phyloP scores from a whole-genome alignment of 495 filamentous ascomycete genomes.

The Lepidopterella palustris region DNA sequence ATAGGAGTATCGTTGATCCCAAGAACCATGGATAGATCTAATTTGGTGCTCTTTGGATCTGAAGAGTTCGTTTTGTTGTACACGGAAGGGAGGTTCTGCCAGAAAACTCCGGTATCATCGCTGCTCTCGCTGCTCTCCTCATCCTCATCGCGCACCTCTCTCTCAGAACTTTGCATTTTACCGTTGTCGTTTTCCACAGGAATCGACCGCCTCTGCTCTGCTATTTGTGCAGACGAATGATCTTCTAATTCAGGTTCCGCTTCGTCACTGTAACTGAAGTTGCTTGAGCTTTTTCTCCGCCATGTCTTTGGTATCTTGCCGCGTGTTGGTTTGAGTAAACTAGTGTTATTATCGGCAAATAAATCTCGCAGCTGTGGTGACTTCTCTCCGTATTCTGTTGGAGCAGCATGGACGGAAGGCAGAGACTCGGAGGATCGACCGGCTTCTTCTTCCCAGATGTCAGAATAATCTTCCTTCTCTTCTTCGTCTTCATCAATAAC shows the following conservation, averaged over 20 bases:
- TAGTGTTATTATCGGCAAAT: constrained; percentile 12
- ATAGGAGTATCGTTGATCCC: constrained; percentile 11
- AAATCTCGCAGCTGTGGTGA: constrained; percentile 25
- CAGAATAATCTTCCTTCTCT: constrained; percentile 23
- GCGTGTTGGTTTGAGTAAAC: constrained; percentile 31
- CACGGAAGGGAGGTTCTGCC: constrained; percentile 29
- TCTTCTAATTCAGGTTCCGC: constrained; percentile 12
- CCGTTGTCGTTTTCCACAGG: constrained; percentile 13
- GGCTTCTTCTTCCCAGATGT: constrained; percentile 43
- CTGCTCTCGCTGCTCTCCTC: constrained; percentile 18
- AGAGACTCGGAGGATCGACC: constrained; percentile 31
- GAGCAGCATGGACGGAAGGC: constrained; percentile 13
- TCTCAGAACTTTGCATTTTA: constrained; percentile 3
- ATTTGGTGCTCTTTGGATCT: constrained; percentile 3
- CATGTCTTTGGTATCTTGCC: constrained; percentile 42
- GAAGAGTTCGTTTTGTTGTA: constrained; percentile 14
- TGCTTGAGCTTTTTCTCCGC: constrained; percentile 35
- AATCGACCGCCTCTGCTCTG: neutral
- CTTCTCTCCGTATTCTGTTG: neutral
- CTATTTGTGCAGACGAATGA: neutral
- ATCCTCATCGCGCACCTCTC: constrained; percentile 2
- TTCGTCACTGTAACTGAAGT: constrained; percentile 36
- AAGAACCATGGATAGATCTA: constrained; percentile 17
- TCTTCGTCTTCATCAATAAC: constrained; percentile 37
- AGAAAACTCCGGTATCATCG: constrained; percentile 36